Base-by-base conservation (phyloP, 164 flowering plant genomes). In the Magnolia changhungtana region DNA sequence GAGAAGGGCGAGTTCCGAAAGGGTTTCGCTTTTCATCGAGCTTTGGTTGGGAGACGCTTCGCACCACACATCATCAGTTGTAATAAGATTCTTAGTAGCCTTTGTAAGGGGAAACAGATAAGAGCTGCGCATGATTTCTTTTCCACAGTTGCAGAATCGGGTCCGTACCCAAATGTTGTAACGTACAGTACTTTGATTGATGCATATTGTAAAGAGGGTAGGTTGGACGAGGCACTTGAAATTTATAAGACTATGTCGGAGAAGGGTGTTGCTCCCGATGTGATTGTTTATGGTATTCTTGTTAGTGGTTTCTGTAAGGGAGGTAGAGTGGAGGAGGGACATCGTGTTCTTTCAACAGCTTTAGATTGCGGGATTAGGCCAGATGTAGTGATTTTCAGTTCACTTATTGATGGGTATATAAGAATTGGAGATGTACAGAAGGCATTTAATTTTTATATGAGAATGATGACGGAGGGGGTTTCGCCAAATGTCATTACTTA, bases 321-420 rank as follows among this genome's bases (percentile, higher is more conserved):
- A 4, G 85, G 87, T 29, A 81, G 80, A 58, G 67, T 86, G 31
- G 79, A 82, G 27, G 87, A 87, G 58, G 89, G 87, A 5, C 75
- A 78, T 72, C 19, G 8, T 29, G 79, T 88, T 67, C 75, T 88
- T 20, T 77, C 72, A 18, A 74, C 52, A 66, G 88, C 88, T 58
- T 74, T 87, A 18, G 80, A 61, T 49, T 72, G 51, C 24, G 88
- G 87, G 51, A 11, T 87, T 74, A 83, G 80, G 78, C 80, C 83
- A 58, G 90, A 89, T 78, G 82, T 85, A 18, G 90, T 88, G 29
- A 71, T 79, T 67, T 87, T 84, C 71, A 84, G 90, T 75, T 84
- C 88, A 51, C 67, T 87, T 27, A 83, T 88, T 66, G 89, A 88
- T 82, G 83, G 87, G 9, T 85, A 81, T 77, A 80, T 82, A 59